Evolutionary conservation across 371 early-diverging fungal species (phyloP), one percentile per base, ranked within the genome.

Genomic region (Rhizopus sp.): DNA sequence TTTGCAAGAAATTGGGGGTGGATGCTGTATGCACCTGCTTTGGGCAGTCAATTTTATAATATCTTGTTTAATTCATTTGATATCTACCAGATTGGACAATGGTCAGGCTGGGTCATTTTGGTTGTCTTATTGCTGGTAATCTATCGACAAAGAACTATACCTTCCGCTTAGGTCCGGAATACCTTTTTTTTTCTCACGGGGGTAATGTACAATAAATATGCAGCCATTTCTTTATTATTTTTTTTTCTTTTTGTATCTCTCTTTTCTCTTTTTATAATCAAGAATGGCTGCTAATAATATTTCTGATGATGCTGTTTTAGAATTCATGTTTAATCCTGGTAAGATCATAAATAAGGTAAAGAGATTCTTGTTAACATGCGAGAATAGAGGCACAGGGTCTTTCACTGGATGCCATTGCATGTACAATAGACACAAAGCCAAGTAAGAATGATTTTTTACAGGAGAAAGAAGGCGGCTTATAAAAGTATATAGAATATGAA

Each of bases 271-370:
- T 29, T 39, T 37, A 44, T 10, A 45, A 34, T 23, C 16, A 35
- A 54, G 32, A 31, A 60, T 55, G 56, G 39, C 55, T 13, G n/a
- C 42, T 17, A 34, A 40, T 23, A 23, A 23, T 55, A 17, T 63
- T 23, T 66, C 74, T 3, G 78, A 78, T 50, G 75, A 78, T 50
- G 73, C 78, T 33, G 59, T 78, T 10, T 63, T 78, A 39, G 78
- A 78, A 55, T 64, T 73, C 15, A 69, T 78, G 23, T 78, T 78
- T 33, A 78, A 75, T 40, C 78, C 78, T 54, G 78, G 78, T 67
- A 66, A 62, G 23, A 37, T 15, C 3, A 15, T 32, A 9, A 38
- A 35, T 9, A 57, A 13, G 4, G 34, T 4, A 4, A 8, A 9
- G 40, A 7, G 4, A 3, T 8, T 13, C 4, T 23, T n/a, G 41